phyloP scores from a whole-genome alignment of 345 rosid species.

The Lumnitzera littorea region DNA sequence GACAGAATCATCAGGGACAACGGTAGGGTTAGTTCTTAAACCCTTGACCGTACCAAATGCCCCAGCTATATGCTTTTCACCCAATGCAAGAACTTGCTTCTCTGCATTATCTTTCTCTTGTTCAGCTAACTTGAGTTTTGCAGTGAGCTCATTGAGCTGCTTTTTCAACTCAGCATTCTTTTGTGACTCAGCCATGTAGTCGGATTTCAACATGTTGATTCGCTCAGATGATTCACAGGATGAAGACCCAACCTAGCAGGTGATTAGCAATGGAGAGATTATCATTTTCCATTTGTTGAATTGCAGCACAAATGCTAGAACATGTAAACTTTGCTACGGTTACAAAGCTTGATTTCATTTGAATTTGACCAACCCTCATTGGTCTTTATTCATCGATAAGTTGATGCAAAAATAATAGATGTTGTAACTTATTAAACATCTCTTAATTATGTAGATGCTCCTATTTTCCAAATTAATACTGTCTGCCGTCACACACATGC shows the following conservation, averaged over 20 bases:
- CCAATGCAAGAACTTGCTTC: slow-evolving; percentile 30
- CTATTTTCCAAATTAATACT: too few species aligned
- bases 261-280: not conserved
- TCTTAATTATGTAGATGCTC: too few species aligned
- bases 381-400: too few species aligned
- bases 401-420: too few species aligned
- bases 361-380: too few species aligned
- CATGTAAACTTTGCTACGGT: not conserved
- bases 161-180: slow-evolving; percentile 31
- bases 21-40: slow-evolving; percentile 32
- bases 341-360: too few species aligned
- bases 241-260: slow-evolving; percentile 10
- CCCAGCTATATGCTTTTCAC: slow-evolving; percentile 35
- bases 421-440: too few species aligned
- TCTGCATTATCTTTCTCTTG: slow-evolving; percentile 33
- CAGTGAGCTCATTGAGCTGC: slow-evolving; percentile 27
- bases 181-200: slow-evolving; percentile 18
- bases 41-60: slow-evolving; percentile 41
- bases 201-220: slow-evolving; percentile 28
- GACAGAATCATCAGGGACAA: slow-evolving; percentile 37
- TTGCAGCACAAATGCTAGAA: not conserved
- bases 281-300: not conserved
- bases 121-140: slow-evolving; percentile 32
- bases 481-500: too few species aligned
- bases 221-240: slow-evolving; percentile 30